A percentile compares a stretch with the other conserved stretches of the same genome.
These are phyloP conservation scores for Debaryomycetaceae sp. DNA, from an alignment of 1,139 yeast genomes.

Conservation along the genomic window DNA sequence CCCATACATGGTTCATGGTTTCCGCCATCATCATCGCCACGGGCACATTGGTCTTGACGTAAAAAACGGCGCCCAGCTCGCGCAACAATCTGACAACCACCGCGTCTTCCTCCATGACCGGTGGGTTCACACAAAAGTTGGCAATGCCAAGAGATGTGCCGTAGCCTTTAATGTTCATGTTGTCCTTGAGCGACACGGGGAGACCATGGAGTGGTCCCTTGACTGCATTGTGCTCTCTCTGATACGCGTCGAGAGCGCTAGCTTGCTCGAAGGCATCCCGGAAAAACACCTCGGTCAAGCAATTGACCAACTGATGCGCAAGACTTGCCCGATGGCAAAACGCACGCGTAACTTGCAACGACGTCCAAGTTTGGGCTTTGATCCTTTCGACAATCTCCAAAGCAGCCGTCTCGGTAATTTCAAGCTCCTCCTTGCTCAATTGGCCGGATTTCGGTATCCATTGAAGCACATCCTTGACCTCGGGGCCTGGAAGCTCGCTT, in stretches of 20 bases:
- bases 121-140: slow-evolving; percentile 27
- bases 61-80: slow-evolving; percentile 30
- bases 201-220: slow-evolving; percentile 36
- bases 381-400: slow-evolving; percentile 31
- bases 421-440: slow-evolving; percentile 24
- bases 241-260: slow-evolving; percentile 23
- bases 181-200: slow-evolving; percentile 45
- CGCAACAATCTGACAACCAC: slow-evolving; percentile 22
- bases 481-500: slow-evolving; percentile 22
- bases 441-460: slow-evolving; percentile 28
- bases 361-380: slow-evolving; percentile 21
- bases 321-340: slow-evolving; percentile 38
- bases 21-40: slow-evolving; percentile 39
- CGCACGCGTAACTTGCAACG: slow-evolving; percentile 21
- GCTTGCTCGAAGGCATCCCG: slow-evolving; percentile 30
- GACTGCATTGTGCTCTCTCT: slow-evolving; percentile 18
- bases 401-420: slow-evolving; percentile 35
- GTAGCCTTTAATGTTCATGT: slow-evolving; percentile 44
- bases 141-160: slow-evolving; percentile 51
- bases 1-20: slow-evolving; percentile 30
- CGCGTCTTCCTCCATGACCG: slow-evolving; percentile 21
- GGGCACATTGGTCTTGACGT: slow-evolving; percentile 32
- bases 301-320: slow-evolving; percentile 42
- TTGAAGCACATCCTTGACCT: slow-evolving; percentile 28
- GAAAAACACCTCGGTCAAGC: slow-evolving; percentile 32